Evolutionary conservation across 305 asterid species (phyloP), one percentile per base, ranked within the genome.

Genomic region (Fraxinus velutina): DNA sequence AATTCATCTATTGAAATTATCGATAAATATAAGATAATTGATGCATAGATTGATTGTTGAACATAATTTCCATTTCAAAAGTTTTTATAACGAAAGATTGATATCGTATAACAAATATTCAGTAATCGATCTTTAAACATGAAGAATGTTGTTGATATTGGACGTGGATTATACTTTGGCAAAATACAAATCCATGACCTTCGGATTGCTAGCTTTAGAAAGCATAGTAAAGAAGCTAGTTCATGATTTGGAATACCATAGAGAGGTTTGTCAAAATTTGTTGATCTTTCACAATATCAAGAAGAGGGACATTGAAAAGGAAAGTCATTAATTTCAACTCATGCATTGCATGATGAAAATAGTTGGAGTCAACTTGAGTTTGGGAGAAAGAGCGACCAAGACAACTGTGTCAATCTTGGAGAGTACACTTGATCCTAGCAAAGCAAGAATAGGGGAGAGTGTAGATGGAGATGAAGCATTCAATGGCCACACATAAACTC

Each of bases 141-240:
- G 97, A 92, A 83, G 82, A 95, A 70, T 75, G 92, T 95, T 71
- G 94, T 93, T 80, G 94, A 97, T 80, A 97, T 93, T 72, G 99
- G 99, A 95, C 73, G 93, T 93, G 98, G 99, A 95, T 83, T 95
- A 95, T 79, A 95, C 99, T 2, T 83, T 95, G 88, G 97, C 98
- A 1, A 97, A 95, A 62, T 95, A 93, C 87, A 95, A 89, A 77
- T 87, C 97, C 27, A 95, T 93, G 86, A 95, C 98, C 10, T 95
- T 93, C 80, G 98, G 92, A 75, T 85, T 94, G 3, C 97, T 95
- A 86, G 96, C 99, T 79, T 95, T 93, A 82, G 92, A 86, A 82
- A 97, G 98, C 90, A 92, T 97, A 15, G 90, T 95, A 74, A 92
- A 85, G 84, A 93, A 95, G 89, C 92, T 95, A 82, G 97, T 95